Evolutionary conservation across 371 early-diverging fungal genomes (phyloP), one percentile per base, ranked within the genome.

Genomic region (Quaeritorhiza haematococci): DNA sequence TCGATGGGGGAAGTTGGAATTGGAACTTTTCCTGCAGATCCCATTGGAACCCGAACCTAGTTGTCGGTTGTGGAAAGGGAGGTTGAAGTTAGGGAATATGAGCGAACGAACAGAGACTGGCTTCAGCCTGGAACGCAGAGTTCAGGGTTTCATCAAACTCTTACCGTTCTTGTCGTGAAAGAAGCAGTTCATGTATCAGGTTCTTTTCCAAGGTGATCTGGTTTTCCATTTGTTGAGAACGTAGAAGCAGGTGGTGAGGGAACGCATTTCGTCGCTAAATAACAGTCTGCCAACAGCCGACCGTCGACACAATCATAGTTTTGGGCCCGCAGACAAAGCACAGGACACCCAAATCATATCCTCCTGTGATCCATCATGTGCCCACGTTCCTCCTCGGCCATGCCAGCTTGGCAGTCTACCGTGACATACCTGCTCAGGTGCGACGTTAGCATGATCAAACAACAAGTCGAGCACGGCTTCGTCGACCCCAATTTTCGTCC

Each of bases 391-490:
- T n/a, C n/a, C n/a, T n/a, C n/a, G n/a, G n/a, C n/a, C n/a, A n/a
- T n/a, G n/a, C n/a, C n/a, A n/a, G n/a, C n/a, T n/a, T n/a, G n/a
- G n/a, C n/a, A n/a, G n/a, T n/a, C n/a, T n/a, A n/a, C n/a, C n/a
- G n/a, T n/a, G n/a, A n/a, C n/a, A n/a, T n/a, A n/a, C n/a, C n/a
- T n/a, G n/a, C n/a, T n/a, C n/a, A n/a, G n/a, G n/a, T n/a, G 38
- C 13, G 46, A 45, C 46, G n/a, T 45, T 45, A 27, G 46, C 46
- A 7, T 19, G 23, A 45, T 45, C 46, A 10, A 45, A 27, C 27
- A 45, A 45, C 46, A 45, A 23, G 46, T 45, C 46, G 46, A 45
- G 46, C 6, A 45, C 46, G n/a, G n/a, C 27, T 21, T 45, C 46
- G 10, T 45, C 46, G 10, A 45, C 46, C 7, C 27, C 46, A 27